These are phyloP conservation scores for Quercus glauca DNA, from an alignment of 306 rosid genomes.

Conservation along the genomic window DNA sequence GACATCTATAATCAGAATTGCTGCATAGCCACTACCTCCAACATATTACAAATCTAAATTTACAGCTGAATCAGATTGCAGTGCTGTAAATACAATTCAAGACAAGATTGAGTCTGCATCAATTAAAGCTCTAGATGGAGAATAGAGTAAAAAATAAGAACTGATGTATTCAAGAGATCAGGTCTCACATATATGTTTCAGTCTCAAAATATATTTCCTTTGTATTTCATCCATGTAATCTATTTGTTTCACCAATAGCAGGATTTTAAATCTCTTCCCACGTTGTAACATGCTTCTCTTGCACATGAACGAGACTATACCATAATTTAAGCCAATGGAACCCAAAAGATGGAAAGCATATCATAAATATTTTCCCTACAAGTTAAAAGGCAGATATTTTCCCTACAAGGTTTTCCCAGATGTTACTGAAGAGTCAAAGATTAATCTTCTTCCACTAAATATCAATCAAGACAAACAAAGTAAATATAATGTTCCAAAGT, in stretches of 20 bases:
- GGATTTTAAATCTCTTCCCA: not conserved
- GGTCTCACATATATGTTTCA: not conserved
- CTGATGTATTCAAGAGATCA: not conserved
- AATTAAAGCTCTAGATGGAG: not conserved
- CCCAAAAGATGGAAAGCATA: not conserved
- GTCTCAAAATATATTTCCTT: not conserved
- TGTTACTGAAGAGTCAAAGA: not conserved
- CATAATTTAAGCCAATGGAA: not conserved
- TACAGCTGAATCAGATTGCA: not conserved
- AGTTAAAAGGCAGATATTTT: not conserved
- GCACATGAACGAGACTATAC: not conserved
- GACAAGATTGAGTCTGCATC: not conserved
- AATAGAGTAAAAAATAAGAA: not conserved
- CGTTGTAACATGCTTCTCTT: not conserved
- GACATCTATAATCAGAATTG: not conserved
- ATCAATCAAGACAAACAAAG: not conserved
- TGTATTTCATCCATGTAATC: not conserved
- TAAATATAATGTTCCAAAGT: not conserved
- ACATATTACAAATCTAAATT: not conserved
- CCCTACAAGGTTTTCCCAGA: not conserved
- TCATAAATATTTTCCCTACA: not conserved
- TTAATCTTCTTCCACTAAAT: not conserved
- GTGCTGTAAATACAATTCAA: not conserved
- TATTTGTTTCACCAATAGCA: not conserved
- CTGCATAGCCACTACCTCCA: not conserved